These are phyloP conservation scores for Lachancea lanzarotensis DNA, from an alignment of 805 yeast species.

Conservation along the genomic window DNA sequence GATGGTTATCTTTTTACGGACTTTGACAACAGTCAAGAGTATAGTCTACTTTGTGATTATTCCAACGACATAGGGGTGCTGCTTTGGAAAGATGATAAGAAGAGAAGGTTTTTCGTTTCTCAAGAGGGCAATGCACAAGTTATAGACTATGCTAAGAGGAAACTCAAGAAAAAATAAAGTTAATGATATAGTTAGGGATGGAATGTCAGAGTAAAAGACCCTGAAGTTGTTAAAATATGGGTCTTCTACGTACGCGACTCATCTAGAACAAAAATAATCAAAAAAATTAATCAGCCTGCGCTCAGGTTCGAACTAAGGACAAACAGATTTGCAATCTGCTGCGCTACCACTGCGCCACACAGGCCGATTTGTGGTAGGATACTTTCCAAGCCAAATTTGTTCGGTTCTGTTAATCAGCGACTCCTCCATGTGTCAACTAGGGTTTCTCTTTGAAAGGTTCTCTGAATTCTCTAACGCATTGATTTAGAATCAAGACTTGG, in stretches of 20 bases:
- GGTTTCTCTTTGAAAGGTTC: too few species aligned
- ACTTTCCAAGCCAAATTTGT: background rate
- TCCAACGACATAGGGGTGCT: slow-evolving; percentile 90
- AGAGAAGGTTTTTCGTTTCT: slow-evolving; percentile 76
- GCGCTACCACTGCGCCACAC: slow-evolving; percentile 98
- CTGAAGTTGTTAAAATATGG: too few species aligned
- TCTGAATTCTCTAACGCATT: too few species aligned
- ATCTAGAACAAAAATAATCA: background rate
- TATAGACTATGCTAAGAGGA: slow-evolving; percentile 80
- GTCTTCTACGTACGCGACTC: too few species aligned
- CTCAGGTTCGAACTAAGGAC: slow-evolving; percentile 97
- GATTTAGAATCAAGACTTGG: too few species aligned
- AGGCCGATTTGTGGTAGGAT: slow-evolving; percentile 32
- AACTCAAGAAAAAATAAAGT: slow-evolving; percentile 14
- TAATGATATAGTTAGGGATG: too few species aligned
- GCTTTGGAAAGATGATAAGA: slow-evolving; percentile 72
- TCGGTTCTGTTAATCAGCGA: too few species aligned
- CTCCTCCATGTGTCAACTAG: too few species aligned
- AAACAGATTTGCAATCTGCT: slow-evolving; percentile 98
- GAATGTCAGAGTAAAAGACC: too few species aligned
- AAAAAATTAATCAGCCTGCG: slow-evolving; percentile 50
- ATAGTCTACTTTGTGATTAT: slow-evolving; percentile 60
- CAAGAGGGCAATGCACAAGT: slow-evolving; percentile 81
- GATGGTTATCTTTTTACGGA: slow-evolving; percentile 87
- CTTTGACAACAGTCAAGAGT: slow-evolving; percentile 72